phyloP scores from a whole-genome alignment of 805 yeast species.

The Kodamaea laetipori region DNA sequence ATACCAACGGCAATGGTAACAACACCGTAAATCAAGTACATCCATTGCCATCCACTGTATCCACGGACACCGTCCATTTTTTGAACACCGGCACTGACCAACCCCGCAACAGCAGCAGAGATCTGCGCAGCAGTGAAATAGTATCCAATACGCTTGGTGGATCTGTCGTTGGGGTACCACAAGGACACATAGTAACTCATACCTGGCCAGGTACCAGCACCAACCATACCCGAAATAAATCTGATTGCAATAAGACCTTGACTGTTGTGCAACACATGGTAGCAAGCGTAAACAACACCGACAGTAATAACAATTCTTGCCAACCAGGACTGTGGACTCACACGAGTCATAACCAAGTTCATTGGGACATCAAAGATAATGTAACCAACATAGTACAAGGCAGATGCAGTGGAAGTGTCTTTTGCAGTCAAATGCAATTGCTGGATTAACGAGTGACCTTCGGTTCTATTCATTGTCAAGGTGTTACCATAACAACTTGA shows the following conservation, averaged over 20 bases:
- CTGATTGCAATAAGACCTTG: slow-evolving; percentile 70
- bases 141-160: slow-evolving; percentile 80
- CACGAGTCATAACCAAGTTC: slow-evolving; percentile 80
- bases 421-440: slow-evolving; percentile 54
- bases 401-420: slow-evolving; percentile 72
- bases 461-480: slow-evolving; percentile 70
- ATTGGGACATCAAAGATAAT: slow-evolving; percentile 86
- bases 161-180: slow-evolving; percentile 82
- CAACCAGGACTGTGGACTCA: slow-evolving; percentile 85
- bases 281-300: slow-evolving; percentile 77
- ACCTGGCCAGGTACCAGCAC: slow-evolving; percentile 92
- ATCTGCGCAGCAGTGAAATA: slow-evolving; percentile 90
- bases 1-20: slow-evolving; percentile 67
- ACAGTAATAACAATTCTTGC: slow-evolving; percentile 75
- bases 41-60: slow-evolving; percentile 83
- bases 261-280: slow-evolving; percentile 56
- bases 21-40: slow-evolving; percentile 75
- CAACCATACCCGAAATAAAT: slow-evolving; percentile 71
- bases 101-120: slow-evolving; percentile 87
- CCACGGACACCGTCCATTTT: slow-evolving; percentile 74
- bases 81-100: slow-evolving; percentile 86
- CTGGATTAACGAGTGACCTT: slow-evolving; percentile 61
- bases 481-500: slow-evolving; percentile 76
- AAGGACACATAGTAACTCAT: slow-evolving; percentile 78
- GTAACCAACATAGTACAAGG: slow-evolving; percentile 79